phyloP scores from a whole-genome alignment of 192 early-diverging fungal species.

The Entomortierella chlamydospora region DNA sequence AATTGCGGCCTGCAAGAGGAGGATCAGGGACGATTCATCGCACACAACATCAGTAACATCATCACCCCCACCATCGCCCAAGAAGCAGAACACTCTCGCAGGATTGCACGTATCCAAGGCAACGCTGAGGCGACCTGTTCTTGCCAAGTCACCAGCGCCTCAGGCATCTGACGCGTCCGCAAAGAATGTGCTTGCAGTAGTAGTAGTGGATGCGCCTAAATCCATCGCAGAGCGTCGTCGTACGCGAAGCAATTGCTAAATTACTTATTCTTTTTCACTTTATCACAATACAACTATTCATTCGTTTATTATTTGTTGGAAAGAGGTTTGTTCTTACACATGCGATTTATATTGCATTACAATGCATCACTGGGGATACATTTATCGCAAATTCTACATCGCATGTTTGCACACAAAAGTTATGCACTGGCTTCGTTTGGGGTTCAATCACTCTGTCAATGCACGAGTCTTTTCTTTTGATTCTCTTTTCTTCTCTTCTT shows the following conservation, averaged over 20 bases:
- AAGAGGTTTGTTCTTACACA: no score
- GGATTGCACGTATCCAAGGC: slow-evolving; percentile 15
- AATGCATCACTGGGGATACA: no score
- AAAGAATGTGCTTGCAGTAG: background rate
- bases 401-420: background rate
- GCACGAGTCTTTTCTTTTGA: no score
- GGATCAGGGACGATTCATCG: background rate
- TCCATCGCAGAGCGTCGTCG: slow-evolving; percentile 12
- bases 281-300: no score
- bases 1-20: slow-evolving; percentile 7
- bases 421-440: background rate
- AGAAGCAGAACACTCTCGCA: slow-evolving; percentile 13
- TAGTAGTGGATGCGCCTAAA: background rate
- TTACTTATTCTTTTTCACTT: no score
- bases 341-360: no score
- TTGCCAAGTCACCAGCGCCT: background rate
- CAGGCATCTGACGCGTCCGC: background rate
- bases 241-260: slow-evolving; percentile 3
- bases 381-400: no score
- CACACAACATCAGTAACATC: background rate
- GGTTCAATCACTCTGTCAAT: no score
- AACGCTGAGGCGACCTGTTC: background rate
- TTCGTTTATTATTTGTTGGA: no score
- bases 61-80: slow-evolving; percentile 11
- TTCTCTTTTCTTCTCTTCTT: slow-evolving; percentile 15